A percentile compares a stretch with the other conserved stretches of the same genome.
phyloP scores from a whole-genome alignment of 345 rosid species.

The Eucalyptus marginata region DNA sequence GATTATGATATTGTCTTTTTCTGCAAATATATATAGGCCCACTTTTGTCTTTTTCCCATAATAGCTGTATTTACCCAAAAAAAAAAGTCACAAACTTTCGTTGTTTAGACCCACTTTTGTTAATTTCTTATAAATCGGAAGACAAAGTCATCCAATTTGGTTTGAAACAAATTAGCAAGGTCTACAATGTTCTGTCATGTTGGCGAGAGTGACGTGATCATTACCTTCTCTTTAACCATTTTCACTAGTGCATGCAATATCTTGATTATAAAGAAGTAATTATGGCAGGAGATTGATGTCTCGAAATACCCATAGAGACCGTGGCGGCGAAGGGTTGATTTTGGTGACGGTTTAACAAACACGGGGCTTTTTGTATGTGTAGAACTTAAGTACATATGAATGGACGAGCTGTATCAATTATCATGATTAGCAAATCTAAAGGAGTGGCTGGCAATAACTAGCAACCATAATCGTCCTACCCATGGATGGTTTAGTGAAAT shows the following conservation, averaged over 20 bases:
- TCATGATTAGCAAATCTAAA: not conserved
- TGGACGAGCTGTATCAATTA: too few species aligned
- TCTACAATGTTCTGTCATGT: accelerated
- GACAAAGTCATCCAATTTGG: not conserved
- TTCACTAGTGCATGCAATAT: accelerated
- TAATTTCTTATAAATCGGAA: not conserved
- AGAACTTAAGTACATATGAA: not conserved
- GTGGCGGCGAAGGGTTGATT: accelerated
- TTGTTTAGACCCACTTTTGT: not conserved
- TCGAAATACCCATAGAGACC: accelerated
- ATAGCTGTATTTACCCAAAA: too few species aligned
- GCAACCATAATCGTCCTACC: not conserved
- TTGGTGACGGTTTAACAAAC: not conserved
- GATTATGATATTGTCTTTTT: too few species aligned
- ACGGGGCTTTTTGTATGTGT: not conserved
- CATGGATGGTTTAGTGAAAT: not conserved
- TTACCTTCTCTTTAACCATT: too few species aligned
- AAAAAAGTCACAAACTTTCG: not conserved
- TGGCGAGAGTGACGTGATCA: accelerated
- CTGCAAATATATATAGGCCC: too few species aligned
- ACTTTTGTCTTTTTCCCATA: too few species aligned
- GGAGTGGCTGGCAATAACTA: not conserved
- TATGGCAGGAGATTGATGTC: not conserved
- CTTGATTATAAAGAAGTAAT: not conserved
- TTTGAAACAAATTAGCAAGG: accelerated